Evolutionary conservation across 257 asterid genomes (phyloP).

Genomic region (Solanum stenotomum): DNA sequence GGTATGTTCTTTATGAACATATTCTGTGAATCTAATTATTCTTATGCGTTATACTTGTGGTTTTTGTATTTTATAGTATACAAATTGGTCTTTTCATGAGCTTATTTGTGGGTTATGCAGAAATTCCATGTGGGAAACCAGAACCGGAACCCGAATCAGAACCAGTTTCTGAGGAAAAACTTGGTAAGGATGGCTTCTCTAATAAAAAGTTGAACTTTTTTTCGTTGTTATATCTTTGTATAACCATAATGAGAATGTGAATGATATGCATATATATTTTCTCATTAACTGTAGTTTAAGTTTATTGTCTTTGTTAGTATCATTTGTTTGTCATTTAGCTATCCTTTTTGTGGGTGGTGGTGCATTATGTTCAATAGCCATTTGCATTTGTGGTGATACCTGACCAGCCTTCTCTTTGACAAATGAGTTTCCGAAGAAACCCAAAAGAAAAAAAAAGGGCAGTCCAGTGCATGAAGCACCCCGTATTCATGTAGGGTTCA

Average conservation of each 20-base stretch:
- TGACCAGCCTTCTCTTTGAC: neutral
- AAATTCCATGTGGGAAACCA: conserved; percentile 53
- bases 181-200: conserved; percentile 12
- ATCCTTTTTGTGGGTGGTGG: neutral
- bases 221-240: neutral
- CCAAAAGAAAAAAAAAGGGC: neutral
- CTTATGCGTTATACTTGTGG: neutral
- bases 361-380: neutral
- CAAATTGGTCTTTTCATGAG: neutral
- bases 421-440: neutral
- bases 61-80: neutral
- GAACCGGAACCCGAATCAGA: conserved; percentile 28
- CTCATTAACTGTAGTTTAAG: neutral
- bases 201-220: neutral
- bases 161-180: conserved; percentile 19
- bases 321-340: neutral
- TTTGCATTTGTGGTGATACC: neutral
- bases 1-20: conserved; percentile 23
- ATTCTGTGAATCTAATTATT: neutral
- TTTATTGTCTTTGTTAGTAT: neutral
- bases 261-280: neutral
- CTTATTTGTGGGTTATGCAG: conserved; percentile 30
- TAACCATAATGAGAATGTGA: neutral
- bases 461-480: neutral
- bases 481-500: neutral